phyloP scores from a whole-genome alignment of 164 flowering plant species.

The Litsea cubeba region DNA sequence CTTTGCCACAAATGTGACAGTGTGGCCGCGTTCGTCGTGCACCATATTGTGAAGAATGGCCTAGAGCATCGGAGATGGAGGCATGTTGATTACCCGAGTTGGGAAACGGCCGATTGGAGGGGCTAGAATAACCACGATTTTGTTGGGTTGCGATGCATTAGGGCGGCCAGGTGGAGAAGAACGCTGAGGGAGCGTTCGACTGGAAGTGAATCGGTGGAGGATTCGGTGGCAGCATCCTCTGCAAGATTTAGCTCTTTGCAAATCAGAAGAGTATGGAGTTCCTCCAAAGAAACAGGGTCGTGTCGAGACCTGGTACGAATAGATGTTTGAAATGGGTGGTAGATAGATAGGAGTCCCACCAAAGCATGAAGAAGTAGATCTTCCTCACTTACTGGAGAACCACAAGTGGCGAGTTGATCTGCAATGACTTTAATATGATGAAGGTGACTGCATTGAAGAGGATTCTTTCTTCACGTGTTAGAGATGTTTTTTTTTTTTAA shows the following conservation, averaged over 20 bases:
- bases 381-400: background rate
- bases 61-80: too few relatives aligned
- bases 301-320: background rate
- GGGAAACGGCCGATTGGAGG: too few relatives aligned
- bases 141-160: too few relatives aligned
- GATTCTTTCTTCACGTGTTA: background rate
- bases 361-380: background rate
- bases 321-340: background rate
- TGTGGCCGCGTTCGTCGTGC: too few relatives aligned
- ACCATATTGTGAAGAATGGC: too few relatives aligned
- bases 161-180: too few relatives aligned
- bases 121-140: too few relatives aligned
- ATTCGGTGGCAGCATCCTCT: too few relatives aligned
- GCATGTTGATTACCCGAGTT: too few relatives aligned
- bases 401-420: background rate
- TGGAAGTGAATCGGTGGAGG: too few relatives aligned
- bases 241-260: background rate
- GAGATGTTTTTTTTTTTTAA: background rate
- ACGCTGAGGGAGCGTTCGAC: too few relatives aligned
- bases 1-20: too few relatives aligned
- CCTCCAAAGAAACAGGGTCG: background rate
- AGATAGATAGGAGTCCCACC: background rate
- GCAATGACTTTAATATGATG: background rate
- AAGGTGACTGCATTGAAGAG: background rate
- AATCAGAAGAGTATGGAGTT: background rate